Base-by-base conservation (phyloP, 2,329 filamentous ascomycete species). In the Colletotrichum sp. region DNA sequence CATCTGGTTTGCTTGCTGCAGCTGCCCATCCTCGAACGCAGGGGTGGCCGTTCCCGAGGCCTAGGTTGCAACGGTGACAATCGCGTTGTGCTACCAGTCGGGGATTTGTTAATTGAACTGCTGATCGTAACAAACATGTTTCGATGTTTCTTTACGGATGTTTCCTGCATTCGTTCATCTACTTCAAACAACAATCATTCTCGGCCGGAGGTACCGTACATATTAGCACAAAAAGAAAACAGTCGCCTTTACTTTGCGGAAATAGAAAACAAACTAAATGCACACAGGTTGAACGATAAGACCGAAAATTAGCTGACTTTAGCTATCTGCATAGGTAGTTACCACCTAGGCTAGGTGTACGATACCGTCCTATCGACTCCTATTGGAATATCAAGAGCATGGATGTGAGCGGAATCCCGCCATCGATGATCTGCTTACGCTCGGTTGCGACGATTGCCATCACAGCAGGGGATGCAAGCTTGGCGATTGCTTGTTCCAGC, bases 1-100 rank as follows among this genome's bases (percentile, higher is more conserved):
- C 49, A 71, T 71, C 68, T 75, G 49, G 39, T 49, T n/a, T 49
- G 39, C 63, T 7, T 57, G 63, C 39, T 68, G 69, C 72, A 75
- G 72, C 69, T 44, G 8, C n/a, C 69, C 63, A 44, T 34, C n/a
- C n/a, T 29, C 22, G 13, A 15, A 59, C 27, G 55, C 55, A 25
- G 55, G 22, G 27, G 27, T 49, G 39, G 0, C 27, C 55, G 13
- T 59, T 59, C 22, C 22, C 7, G 55, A 15, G 7, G 22, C 25
- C 55, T 25, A 19, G 30, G 22, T 36, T 32, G 30, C 57, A 49
- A 49, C 39, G 39, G 39, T 7, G 39, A 49, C 39, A 49, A 49
- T n/a, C 19, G n/a, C 39, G 19, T 49, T 49, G 19, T 49, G 39
- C 9, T 49, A 49, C 39, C 19, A n/a, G 39, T 49, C 39, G 39